These are phyloP conservation scores for Chrysosporium keratinophilum DNA, from an alignment of 2,329 filamentous ascomycete genomes.

Conservation along the genomic window DNA sequence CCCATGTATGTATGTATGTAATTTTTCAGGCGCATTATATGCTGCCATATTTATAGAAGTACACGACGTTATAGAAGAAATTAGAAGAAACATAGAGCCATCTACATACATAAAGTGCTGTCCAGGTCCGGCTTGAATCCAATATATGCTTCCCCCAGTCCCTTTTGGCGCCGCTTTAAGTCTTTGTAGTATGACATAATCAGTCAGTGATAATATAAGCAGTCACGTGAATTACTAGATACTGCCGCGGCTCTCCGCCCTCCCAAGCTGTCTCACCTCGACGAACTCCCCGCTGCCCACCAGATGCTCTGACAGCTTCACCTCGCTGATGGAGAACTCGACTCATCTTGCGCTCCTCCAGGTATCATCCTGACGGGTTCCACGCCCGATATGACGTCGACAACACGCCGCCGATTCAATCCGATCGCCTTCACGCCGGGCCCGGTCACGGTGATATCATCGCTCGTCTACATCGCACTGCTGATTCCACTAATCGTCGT, in stretches of 20 bases:
- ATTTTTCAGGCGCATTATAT: no score
- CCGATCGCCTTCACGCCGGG: slow-evolving; percentile 65
- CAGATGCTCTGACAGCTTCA: background rate
- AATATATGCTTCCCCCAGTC: no score
- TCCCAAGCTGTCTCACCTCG: background rate
- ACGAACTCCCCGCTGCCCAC: background rate
- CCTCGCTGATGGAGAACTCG: slow-evolving; percentile 3
- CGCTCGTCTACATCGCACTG: slow-evolving; percentile 65
- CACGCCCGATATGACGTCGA: slow-evolving; percentile 24
- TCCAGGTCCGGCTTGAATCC: no score
- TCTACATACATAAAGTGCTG: no score
- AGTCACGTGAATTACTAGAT: background rate
- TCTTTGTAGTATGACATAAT: background rate
- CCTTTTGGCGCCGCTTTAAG: no score
- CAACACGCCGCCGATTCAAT: slow-evolving; percentile 27
- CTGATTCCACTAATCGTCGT: slow-evolving; percentile 61
- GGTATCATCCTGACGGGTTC: background rate
- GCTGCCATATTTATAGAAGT: no score
- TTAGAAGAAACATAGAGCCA: no score
- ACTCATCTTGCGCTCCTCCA: background rate
- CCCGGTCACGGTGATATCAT: slow-evolving; percentile 72
- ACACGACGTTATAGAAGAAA: no score
- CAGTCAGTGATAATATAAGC: background rate
- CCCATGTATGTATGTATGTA: no score
- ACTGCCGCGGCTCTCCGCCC: slow-evolving; percentile 4